A percentile compares a stretch with the other conserved stretches of the same genome.
phyloP scores from a whole-genome alignment of 2,329 filamentous ascomycete genomes.

The Ascochyta pisi region DNA sequence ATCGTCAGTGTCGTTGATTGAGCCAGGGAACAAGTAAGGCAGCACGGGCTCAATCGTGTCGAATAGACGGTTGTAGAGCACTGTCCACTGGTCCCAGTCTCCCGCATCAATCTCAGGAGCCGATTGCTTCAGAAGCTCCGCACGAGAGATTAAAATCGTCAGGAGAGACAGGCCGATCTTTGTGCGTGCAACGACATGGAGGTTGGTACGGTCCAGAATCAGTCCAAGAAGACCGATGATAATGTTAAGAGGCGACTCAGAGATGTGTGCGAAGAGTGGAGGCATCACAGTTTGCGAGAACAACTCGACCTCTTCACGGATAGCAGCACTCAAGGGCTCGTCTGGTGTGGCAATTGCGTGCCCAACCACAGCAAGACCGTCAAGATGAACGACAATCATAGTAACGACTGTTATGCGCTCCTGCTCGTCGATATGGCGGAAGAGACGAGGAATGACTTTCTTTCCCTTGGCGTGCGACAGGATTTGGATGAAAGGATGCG shows the following conservation, averaged over 20 bases:
- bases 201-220: conserved; percentile 79
- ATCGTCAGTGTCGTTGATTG: conserved; percentile 89
- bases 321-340: conserved; percentile 70
- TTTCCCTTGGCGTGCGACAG: conserved; percentile 95
- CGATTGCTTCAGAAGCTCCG: conserved; percentile 89
- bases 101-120: conserved; percentile 69
- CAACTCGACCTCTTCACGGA: conserved; percentile 90
- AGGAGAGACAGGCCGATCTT: conserved; percentile 88
- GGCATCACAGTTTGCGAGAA: conserved; percentile 91
- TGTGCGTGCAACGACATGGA: conserved; percentile 83
- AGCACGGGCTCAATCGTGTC: conserved; percentile 84
- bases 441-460: conserved; percentile 92
- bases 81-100: conserved; percentile 78
- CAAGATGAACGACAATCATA: conserved; percentile 92
- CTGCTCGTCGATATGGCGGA: conserved; percentile 89
- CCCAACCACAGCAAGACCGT: conserved; percentile 87
- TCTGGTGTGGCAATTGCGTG: conserved; percentile 77
- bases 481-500: conserved; percentile 95
- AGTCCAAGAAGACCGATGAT: conserved; percentile 89
- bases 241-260: conserved; percentile 88
- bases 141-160: conserved; percentile 92
- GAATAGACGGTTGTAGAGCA: conserved; percentile 86
- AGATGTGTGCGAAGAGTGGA: conserved; percentile 86
- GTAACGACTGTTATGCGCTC: conserved; percentile 95
- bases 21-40: conserved; percentile 85